Percentiles rank a stretch among this genome's conserved stretches.
Evolutionary conservation across 2,329 filamentous ascomycete species (phyloP).

Genomic region (Colletotrichum limetticola): DNA sequence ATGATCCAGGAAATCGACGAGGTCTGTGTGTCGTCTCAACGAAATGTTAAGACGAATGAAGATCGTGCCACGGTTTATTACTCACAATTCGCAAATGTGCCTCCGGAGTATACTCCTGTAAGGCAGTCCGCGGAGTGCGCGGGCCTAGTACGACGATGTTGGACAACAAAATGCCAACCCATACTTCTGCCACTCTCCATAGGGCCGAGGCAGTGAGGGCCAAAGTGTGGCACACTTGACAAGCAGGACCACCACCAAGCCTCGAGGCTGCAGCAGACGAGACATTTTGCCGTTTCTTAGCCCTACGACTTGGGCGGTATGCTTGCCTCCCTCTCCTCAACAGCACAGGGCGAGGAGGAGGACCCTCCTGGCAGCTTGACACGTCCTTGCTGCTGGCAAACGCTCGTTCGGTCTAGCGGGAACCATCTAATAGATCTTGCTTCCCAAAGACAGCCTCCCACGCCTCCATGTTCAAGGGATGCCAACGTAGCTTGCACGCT

Average conservation of each 20-base stretch:
- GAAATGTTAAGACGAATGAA: background rate
- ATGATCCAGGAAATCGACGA: background rate
- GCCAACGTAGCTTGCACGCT: background rate
- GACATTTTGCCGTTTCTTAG: conserved; percentile 19
- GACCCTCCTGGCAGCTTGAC: conserved; percentile 10
- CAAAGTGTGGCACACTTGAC: background rate
- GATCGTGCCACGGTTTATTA: background rate
- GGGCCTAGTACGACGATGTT: background rate
- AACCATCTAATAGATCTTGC: conserved; percentile 1
- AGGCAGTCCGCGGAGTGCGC: background rate
- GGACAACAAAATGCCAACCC: background rate
- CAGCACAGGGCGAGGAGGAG: background rate
- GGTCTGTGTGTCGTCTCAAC: conserved; percentile 23
- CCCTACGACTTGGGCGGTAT: background rate
- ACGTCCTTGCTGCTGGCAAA: conserved; percentile 13
- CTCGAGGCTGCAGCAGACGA: conserved; percentile 31
- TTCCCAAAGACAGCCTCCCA: background rate
- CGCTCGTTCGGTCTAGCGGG: background rate
- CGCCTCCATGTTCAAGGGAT: background rate
- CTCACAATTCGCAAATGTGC: background rate
- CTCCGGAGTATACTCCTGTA: background rate
- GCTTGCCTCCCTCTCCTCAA: background rate
- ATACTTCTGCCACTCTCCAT: background rate
- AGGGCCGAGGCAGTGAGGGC: background rate
- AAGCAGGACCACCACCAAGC: background rate